Percentiles rank a stretch among this genome's conserved stretches.
These are phyloP conservation scores for Euphorbia peplus DNA, from an alignment of 345 rosid species.

Conservation along the genomic window DNA sequence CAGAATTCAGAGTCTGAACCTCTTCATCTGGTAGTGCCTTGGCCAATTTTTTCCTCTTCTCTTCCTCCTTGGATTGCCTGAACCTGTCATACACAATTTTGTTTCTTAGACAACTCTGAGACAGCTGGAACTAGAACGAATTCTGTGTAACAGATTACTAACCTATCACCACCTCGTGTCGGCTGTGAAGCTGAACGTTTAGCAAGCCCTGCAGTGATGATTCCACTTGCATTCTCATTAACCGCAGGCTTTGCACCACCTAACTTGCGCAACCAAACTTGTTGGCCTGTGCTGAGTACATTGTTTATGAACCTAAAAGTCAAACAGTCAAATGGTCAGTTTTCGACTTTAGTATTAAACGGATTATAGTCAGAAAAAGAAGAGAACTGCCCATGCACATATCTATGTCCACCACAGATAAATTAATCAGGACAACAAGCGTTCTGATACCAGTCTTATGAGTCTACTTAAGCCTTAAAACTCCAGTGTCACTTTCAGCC, in stretches of 20 bases:
- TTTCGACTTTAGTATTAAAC: neutral
- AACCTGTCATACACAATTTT: slow-evolving; percentile 49
- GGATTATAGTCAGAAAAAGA: neutral
- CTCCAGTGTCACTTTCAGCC: neutral
- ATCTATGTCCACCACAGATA: neutral
- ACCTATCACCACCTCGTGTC: slow-evolving; percentile 64
- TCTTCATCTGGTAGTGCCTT: slow-evolving; percentile 55
- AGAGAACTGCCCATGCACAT: neutral
- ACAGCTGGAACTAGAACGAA: slow-evolving; percentile 6
- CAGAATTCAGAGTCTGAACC: slow-evolving; percentile 39
- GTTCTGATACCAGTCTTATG: neutral
- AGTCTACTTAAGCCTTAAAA: neutral
- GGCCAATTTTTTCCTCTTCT: slow-evolving; percentile 48
- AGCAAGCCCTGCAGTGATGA: slow-evolving; percentile 92
- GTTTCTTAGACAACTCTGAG: slow-evolving; percentile 16
- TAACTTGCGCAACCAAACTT: slow-evolving; percentile 89
- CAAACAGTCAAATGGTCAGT: slow-evolving; percentile 5
- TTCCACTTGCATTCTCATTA: slow-evolving; percentile 73
- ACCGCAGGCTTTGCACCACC: slow-evolving; percentile 92
- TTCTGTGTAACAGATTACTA: neutral
- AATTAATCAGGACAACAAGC: neutral
- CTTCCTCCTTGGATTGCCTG: slow-evolving; percentile 70
- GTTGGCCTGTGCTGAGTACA: slow-evolving; percentile 93
- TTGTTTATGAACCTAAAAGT: slow-evolving; percentile 85
- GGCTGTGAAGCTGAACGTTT: slow-evolving; percentile 80